phyloP scores from a whole-genome alignment of 805 yeast species.

The Metschnikowia kunwiensis region DNA sequence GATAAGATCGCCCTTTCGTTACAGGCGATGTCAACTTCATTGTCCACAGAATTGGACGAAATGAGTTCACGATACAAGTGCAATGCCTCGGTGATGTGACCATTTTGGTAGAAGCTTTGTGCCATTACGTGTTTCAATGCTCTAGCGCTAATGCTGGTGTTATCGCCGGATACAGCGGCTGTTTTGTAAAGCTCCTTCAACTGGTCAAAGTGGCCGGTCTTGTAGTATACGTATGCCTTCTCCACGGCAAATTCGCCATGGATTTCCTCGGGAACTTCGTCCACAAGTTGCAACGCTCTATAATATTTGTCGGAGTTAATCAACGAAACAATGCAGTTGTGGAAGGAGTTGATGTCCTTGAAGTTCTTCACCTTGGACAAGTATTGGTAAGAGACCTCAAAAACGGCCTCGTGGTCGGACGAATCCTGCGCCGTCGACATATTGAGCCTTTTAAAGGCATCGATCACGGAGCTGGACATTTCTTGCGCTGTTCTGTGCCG shows the following conservation, averaged over 20 bases:
- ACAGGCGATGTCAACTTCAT: slow-evolving; percentile 50
- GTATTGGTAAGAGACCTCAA: slow-evolving; percentile 40
- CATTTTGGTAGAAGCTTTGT: slow-evolving; percentile 51
- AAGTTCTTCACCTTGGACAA: slow-evolving; percentile 37
- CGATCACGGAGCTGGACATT: slow-evolving; percentile 40
- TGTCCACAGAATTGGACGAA: slow-evolving; percentile 37
- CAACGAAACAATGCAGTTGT: slow-evolving; percentile 51
- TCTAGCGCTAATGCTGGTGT: slow-evolving; percentile 21
- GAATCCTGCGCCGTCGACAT: slow-evolving; percentile 26
- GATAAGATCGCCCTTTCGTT: slow-evolving; percentile 70
- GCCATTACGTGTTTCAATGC: slow-evolving; percentile 51
- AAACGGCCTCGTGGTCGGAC: slow-evolving; percentile 36
- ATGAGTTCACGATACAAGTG: slow-evolving; percentile 44
- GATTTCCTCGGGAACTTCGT: slow-evolving; percentile 36
- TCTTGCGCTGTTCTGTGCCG: too few relatives aligned
- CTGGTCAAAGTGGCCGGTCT: slow-evolving; percentile 43
- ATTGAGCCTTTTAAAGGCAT: slow-evolving; percentile 40
- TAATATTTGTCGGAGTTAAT: slow-evolving; percentile 57
- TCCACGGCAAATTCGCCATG: slow-evolving; percentile 43
- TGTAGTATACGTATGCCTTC: slow-evolving; percentile 58
- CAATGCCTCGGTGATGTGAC: slow-evolving; percentile 42
- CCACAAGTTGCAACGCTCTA: slow-evolving; percentile 45
- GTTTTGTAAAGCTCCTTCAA: slow-evolving; percentile 18
- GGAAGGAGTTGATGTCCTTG: slow-evolving; percentile 35
- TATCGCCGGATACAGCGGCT: slow-evolving; percentile 4